phyloP scores from a whole-genome alignment of 2,329 filamentous ascomycete species.

The Apiospora aurea region DNA sequence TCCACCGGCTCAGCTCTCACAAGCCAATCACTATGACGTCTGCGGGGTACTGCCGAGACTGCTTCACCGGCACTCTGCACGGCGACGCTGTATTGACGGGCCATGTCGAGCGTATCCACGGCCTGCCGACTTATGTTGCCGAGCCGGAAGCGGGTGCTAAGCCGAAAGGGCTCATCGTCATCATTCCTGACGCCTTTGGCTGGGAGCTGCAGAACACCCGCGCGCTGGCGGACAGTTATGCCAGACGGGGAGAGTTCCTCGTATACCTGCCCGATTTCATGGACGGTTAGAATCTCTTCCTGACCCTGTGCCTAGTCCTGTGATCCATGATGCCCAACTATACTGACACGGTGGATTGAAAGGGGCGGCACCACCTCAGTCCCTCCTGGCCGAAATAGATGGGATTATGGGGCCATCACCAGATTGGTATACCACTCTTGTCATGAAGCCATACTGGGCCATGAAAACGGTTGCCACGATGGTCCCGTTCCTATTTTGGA shows the following conservation, averaged over 20 bases:
- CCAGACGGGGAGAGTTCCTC: slow-evolving; percentile 49
- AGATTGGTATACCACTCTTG: slow-evolving; percentile 25
- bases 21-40: background rate
- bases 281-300: slow-evolving; percentile 43
- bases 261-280: slow-evolving; percentile 62
- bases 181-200: slow-evolving; percentile 59
- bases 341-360: background rate
- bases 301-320: background rate
- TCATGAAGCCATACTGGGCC: slow-evolving; percentile 24
- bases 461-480: background rate
- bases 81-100: slow-evolving; percentile 49
- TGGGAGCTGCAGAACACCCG: slow-evolving; percentile 57
- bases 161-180: slow-evolving; percentile 53
- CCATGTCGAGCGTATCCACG: slow-evolving; percentile 49
- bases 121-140: slow-evolving; percentile 53
- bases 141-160: slow-evolving; percentile 45
- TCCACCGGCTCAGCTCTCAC: background rate
- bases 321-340: background rate
- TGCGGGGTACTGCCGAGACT: slow-evolving; percentile 34
- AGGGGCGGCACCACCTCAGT: slow-evolving; percentile 22
- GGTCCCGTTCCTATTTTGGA: slow-evolving; percentile 36
- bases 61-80: slow-evolving; percentile 46
- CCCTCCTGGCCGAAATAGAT: slow-evolving; percentile 25
- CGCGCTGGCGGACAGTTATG: slow-evolving; percentile 56
- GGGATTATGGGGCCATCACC: slow-evolving; percentile 24